Conservation (phyloP, 2,329 filamentous ascomycete genomes). For the Ophiostoma quercus region DNA sequence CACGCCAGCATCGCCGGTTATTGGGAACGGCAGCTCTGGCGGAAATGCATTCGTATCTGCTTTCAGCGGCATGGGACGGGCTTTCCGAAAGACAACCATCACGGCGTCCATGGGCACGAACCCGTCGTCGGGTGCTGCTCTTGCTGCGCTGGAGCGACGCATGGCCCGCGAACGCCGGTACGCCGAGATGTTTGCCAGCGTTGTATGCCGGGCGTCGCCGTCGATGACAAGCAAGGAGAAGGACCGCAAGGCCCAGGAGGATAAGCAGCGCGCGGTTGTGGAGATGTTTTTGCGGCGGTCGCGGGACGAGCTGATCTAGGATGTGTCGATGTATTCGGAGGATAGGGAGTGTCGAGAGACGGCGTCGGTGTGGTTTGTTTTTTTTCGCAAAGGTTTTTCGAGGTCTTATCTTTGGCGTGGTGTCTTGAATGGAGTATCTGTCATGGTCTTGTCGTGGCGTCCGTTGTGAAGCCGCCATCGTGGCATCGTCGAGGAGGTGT, state of each 20-base stretch:
- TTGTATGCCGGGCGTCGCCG: slow-evolving; percentile 51
- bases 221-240: slow-evolving; percentile 38
- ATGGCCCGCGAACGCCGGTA: slow-evolving; percentile 56
- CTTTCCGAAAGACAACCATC: slow-evolving; percentile 1
- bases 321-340: too few relatives aligned
- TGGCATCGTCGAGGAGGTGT: too few relatives aligned
- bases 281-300: slow-evolving; percentile 58
- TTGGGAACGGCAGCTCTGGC: slow-evolving; percentile 21
- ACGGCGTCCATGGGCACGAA: slow-evolving; percentile 23
- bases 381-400: not conserved
- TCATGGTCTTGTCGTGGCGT: too few relatives aligned
- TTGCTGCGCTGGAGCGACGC: slow-evolving; percentile 47
- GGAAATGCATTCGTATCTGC: slow-evolving; percentile 22
- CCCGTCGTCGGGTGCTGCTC: slow-evolving; percentile 21
- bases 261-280: slow-evolving; percentile 60
- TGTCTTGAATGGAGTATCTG: too few relatives aligned
- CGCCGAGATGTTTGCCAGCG: slow-evolving; percentile 59
- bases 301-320: slow-evolving; percentile 24
- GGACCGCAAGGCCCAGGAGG: slow-evolving; percentile 56
- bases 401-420: not conserved
- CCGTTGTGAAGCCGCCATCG: too few relatives aligned
- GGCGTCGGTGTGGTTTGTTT: not conserved
- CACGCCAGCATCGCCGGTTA: slow-evolving; percentile 16
- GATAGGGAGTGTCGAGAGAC: not conserved
- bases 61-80: slow-evolving; percentile 29